These are phyloP conservation scores for Pleurozium schreberi DNA, from an alignment of 225 moss, liverwort and hornwort species.

Conservation along the genomic window DNA sequence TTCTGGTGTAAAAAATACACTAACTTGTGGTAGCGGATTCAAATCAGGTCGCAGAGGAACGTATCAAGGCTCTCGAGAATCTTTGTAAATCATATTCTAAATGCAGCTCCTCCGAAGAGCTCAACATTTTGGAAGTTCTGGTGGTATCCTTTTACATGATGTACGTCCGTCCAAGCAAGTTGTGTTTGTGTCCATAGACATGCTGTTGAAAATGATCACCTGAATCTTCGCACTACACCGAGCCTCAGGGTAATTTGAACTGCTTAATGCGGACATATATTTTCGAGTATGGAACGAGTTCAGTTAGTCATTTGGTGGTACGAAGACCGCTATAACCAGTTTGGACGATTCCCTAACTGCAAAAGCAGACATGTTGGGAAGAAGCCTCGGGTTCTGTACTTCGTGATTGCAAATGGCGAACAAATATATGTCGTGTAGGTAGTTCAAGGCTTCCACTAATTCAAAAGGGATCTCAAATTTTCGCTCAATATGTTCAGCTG, in stretches of 20 bases:
- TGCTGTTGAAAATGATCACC: background rate
- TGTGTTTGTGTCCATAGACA: background rate
- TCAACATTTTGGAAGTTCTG: slow-evolving; percentile 31
- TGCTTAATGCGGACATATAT: background rate
- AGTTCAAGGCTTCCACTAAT: slow-evolving; percentile 29
- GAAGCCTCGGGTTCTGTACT: slow-evolving; percentile 38
- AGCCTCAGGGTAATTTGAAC: background rate
- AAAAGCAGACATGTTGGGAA: slow-evolving; percentile 48
- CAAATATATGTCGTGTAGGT: slow-evolving; percentile 33
- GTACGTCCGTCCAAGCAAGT: background rate
- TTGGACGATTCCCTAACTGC: slow-evolving; percentile 27
- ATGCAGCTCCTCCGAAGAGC: slow-evolving; percentile 32
- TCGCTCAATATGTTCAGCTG: slow-evolving; percentile 37
- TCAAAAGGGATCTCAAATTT: slow-evolving; percentile 14
- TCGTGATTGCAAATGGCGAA: slow-evolving; percentile 45
- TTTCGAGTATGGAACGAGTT: background rate
- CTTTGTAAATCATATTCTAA: slow-evolving; percentile 25
- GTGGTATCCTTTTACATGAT: slow-evolving; percentile 47
- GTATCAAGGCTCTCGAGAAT: slow-evolving; percentile 36
- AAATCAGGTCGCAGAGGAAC: slow-evolving; percentile 42
- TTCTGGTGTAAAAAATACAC: background rate
- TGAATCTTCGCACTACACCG: background rate
- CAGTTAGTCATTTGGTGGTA: background rate
- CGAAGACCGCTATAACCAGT: background rate
- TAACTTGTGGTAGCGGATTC: background rate